Base-by-base conservation (phyloP, 108 stramenopile species). In the Chaetoceros tenuissimus region DNA sequence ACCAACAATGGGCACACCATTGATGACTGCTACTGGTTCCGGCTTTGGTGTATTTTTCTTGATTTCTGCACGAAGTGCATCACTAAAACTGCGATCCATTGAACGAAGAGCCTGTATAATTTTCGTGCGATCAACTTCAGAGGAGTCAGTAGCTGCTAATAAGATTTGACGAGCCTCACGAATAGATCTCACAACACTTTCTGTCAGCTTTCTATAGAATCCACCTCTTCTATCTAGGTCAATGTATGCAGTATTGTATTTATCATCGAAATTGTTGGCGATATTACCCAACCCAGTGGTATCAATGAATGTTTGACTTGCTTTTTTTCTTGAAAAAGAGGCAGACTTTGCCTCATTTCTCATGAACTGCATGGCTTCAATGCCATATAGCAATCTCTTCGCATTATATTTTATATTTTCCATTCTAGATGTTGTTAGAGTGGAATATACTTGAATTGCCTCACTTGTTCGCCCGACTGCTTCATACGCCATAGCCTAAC, bases 341-440 rank as follows among this genome's bases (percentile, higher is more conserved):
- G 72, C 59, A 23, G 70, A 47, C 28, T 70, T 70, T 16, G 73
- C 79, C 28, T 88, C 84, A 30, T 80, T 68, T 30, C 74, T 56
- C 89, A 91, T 89, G 46, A 94, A 81, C 24, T 80, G 68, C 77
- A 91, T 84, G 0, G 93, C 88, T 53, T 94, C 89, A 1, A 88
- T 53, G 21, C 89, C 88, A 62, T 81, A 90, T 40, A 91, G 55
- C 3, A 94, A 58, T 19, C 72, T 60, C 22, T 82, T 79, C 3
- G 93, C 93, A 54, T 91, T 88, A 59, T 52, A 60, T 53, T 91
- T 91, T 46, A 89, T 79, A 23, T 78, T 59, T 57, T 89, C 89
- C 23, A 84, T 87, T 10, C 89, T 73, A 46, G 73, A 78, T 48
- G 84, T 83, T 3, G 77, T 63, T 18, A 94, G 59, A 0, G 79